These are phyloP conservation scores for Coleophoma cylindrospora DNA, from an alignment of 2,329 filamentous ascomycete genomes.

Conservation along the genomic window DNA sequence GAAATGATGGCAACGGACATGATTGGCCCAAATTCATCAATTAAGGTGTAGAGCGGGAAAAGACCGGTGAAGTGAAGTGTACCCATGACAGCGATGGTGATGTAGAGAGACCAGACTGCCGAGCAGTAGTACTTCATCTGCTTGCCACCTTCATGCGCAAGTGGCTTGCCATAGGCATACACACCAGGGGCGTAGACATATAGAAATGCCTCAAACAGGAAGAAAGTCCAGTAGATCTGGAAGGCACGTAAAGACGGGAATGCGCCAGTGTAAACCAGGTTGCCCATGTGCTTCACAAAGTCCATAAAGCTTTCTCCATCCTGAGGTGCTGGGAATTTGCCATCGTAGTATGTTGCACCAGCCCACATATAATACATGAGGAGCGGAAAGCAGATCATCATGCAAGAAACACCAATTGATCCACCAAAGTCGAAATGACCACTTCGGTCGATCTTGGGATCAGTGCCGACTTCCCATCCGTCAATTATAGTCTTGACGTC, in stretches of 20 bases:
- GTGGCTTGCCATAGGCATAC: conserved; percentile 80
- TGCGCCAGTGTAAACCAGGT: conserved; percentile 76
- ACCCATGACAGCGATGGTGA: conserved; percentile 69
- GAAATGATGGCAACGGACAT: conserved; percentile 91
- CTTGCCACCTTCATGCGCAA: conserved; percentile 76
- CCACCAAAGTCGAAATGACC: conserved; percentile 82
- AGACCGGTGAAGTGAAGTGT: conserved; percentile 74
- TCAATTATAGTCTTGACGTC: conserved; percentile 31
- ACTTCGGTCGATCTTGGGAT: conserved; percentile 59
- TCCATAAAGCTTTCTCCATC: conserved; percentile 63
- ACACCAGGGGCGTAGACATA: conserved; percentile 88
- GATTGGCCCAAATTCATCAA: conserved; percentile 92
- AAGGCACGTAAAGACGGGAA: conserved; percentile 81
- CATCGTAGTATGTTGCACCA: conserved; percentile 87
- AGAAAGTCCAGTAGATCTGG: conserved; percentile 92
- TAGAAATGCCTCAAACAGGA: conserved; percentile 75
- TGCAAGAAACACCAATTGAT: conserved; percentile 67
- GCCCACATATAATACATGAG: conserved; percentile 99
- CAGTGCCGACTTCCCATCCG: conserved; percentile 54
- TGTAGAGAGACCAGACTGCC: conserved; percentile 80
- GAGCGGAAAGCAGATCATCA: conserved; percentile 91
- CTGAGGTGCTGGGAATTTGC: conserved; percentile 66
- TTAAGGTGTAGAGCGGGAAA: conserved; percentile 85
- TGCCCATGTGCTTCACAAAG: conserved; percentile 66
- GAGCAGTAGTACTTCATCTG: conserved; percentile 95